Evolutionary conservation across 345 rosid species (phyloP), one percentile per base, ranked within the genome.

Genomic region (Gossypium turneri): DNA sequence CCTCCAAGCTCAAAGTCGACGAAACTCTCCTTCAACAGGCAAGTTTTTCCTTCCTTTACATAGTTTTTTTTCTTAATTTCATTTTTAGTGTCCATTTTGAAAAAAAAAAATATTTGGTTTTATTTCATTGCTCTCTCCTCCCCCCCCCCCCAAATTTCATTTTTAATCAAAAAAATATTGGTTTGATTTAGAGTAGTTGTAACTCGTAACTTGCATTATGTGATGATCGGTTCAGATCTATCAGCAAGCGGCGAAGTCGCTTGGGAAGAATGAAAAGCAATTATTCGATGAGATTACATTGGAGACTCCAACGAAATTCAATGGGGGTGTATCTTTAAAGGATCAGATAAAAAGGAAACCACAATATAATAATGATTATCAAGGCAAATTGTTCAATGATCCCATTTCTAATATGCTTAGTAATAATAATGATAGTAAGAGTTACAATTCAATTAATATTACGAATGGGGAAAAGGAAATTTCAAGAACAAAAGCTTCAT

Each of bases 241-340:
- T 81, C 95, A 92, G 81, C 93, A 91, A 82, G 98, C 98, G 29
- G 96, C 97, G n/a, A 97, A 91, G 56, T 89, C 98, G 58, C 87
- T 94, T 62, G 80, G 88, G 60, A 94, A 94, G 83, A 84, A 85
- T 72, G 98, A 92, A 52, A 84, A 79, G 76, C 65, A 84, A 50
- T 81, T 78, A 81, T 85, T 88, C 16, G 90, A 79, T 77, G 94
- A 88, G 41, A 75, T 75, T 34, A 70, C 70, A 48, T 70, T 90
- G 53, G 87, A 78, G 62, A 76, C 79, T 12, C 85, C 88, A 2
- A 58, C 81, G 15, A 91, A 85, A 83, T 51, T 83, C 16, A 82
- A 84, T 13, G 86, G 85, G 60, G 75, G 75, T 2, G 88, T 92
- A 76, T 78, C 98, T 57, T 81, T 92, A 80, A 94, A 94, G 82